Evolutionary conservation across 352 stramenopile genomes (phyloP).

Genomic region (Thraustochytrium striatum): DNA sequence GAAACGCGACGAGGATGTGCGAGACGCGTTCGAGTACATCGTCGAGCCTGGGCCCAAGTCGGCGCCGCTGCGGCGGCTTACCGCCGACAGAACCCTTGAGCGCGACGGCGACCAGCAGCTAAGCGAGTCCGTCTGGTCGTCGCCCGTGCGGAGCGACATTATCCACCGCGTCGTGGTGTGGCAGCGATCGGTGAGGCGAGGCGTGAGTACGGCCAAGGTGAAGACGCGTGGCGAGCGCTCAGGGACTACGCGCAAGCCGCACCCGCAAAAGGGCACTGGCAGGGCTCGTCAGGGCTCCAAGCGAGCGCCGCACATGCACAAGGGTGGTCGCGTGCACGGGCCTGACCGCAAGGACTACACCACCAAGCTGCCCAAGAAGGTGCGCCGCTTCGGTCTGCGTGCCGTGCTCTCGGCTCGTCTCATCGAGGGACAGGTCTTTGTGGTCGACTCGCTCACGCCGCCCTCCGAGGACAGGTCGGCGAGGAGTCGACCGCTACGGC

Average conservation of each 20-base stretch:
- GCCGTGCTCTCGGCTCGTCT: constrained; percentile 68
- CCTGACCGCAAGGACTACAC: constrained; percentile 64
- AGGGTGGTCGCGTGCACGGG: constrained; percentile 73
- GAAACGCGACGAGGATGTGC: not conserved
- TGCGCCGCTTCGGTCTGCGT: constrained; percentile 52
- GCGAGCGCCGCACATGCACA: constrained; percentile 68
- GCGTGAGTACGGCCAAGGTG: constrained; percentile 42
- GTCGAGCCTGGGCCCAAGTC: not conserved
- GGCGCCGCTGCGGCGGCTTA: not conserved
- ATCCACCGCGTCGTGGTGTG: constrained; percentile 67
- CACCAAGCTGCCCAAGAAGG: constrained; percentile 75
- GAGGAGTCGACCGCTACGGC: constrained; percentile 62
- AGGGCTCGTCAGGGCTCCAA: constrained; percentile 66
- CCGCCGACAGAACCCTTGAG: not conserved
- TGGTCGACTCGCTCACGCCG: constrained; percentile 63
- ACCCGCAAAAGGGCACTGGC: constrained; percentile 70
- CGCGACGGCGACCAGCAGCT: not conserved
- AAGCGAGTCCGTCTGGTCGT: constrained; percentile 60
- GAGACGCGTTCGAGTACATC: not conserved
- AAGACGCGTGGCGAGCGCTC: constrained; percentile 56
- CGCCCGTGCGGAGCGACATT: constrained; percentile 66
- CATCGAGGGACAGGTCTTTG: constrained; percentile 70
- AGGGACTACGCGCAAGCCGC: constrained; percentile 68
- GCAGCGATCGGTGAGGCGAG: constrained; percentile 58
- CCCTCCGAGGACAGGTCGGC: no score